Evolutionary conservation across 2,329 filamentous ascomycete genomes (phyloP).

Genomic region (Aspergillus viridinutans): DNA sequence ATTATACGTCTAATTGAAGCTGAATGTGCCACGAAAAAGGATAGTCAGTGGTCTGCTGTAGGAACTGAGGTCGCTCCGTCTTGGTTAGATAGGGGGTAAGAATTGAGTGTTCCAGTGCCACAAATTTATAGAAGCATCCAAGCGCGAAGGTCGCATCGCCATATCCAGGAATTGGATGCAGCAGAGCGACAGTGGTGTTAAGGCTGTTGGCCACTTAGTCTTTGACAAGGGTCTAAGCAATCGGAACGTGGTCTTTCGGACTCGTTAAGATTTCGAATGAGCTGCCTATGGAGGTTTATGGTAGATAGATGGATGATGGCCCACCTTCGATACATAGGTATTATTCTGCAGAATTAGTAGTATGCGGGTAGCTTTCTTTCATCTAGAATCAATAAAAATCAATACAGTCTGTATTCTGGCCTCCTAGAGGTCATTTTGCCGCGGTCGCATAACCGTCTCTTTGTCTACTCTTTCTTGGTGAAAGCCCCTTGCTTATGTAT

Average conservation of each 20-base stretch:
- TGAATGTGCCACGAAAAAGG: background rate
- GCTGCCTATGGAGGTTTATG: too few species aligned
- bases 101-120: background rate
- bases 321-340: too few species aligned
- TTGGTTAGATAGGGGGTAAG: background rate
- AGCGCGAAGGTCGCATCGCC: background rate
- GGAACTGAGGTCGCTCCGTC: too few species aligned
- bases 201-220: background rate
- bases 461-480: background rate
- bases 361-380: too few species aligned
- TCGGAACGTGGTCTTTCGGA: background rate
- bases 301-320: too few species aligned
- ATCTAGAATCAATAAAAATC: too few species aligned
- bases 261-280: background rate
- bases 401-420: too few species aligned
- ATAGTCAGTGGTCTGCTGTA: background rate
- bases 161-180: background rate
- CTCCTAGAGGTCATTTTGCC: too few species aligned
- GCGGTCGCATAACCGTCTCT: background rate
- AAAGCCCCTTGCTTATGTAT: background rate
- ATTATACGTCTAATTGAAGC: background rate
- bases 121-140: background rate
- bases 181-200: background rate
- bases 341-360: too few species aligned
- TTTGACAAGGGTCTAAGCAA: too few species aligned